Evolutionary conservation across 768 basidiomycete genomes (phyloP), one percentile per base, ranked within the genome.

Genomic region (Xerocomellus chrysenteron): DNA sequence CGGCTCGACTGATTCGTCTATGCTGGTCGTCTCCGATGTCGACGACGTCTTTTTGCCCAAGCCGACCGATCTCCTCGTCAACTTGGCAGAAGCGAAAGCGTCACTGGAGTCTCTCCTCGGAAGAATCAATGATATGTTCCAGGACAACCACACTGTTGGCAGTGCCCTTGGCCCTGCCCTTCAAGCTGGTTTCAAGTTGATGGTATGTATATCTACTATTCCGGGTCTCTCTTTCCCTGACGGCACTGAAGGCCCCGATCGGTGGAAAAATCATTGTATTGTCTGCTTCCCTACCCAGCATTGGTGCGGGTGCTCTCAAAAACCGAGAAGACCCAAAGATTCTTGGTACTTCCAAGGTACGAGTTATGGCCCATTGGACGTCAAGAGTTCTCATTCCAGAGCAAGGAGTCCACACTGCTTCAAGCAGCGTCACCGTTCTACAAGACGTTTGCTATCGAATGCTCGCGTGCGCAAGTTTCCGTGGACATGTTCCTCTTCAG

Each of bases 401-500:
- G 33, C 6, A 61, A 94, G 87, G 97, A 99, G 80, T 95, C 93
- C 13, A 84, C 85, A 16, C 78, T 99, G 13, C 82, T 99, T 35
- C 94, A 95, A 78, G 82, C 97, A n/a, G 94, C 91, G 0, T 90
- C 88, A 17, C 83, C 89, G 4, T 99, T 96, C 78, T 98, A 98
- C 81, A 99, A 99, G 79, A 93, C 92, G 0, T 98, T 98, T 62
- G 94, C 97, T 17, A 99, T 98, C 66, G 97, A 98, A 64, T 98
- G 96, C 70, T 98, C 96, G 13, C 86, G 95, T 55, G 87, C 92
- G 5, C 97, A 98, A 73, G 92, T 99, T 44, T 93, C 94, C 0
- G 96, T 98, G 56, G 96, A 98, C 71, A 98, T 99, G 96, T 98
- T 98, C 87, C 79, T 99, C 55, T 98, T 98, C 78, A 92, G 92